These are phyloP conservation scores for Barnettozyma populi DNA, from an alignment of 805 yeast species.

Conservation along the genomic window DNA sequence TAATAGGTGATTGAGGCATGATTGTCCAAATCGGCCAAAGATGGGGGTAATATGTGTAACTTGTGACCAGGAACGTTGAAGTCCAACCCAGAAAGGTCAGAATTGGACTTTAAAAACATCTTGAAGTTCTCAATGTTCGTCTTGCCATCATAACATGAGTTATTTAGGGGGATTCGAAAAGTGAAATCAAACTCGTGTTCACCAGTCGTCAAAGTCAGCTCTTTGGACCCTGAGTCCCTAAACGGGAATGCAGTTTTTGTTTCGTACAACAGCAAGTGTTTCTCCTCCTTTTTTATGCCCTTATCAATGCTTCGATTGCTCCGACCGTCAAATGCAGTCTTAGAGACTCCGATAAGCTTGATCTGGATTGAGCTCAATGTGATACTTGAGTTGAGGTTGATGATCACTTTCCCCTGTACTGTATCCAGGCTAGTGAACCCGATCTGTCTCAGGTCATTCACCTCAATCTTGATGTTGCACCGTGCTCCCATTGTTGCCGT, in stretches of 20 bases:
- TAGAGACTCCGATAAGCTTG: conserved; percentile 44
- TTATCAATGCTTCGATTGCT: not conserved
- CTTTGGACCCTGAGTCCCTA: conserved; percentile 36
- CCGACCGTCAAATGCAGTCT: conserved; percentile 29
- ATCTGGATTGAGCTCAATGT: conserved; percentile 41
- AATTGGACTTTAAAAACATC: not conserved
- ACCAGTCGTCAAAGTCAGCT: conserved; percentile 45
- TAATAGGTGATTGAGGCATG: conserved; percentile 31
- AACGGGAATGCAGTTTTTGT: conserved; percentile 45
- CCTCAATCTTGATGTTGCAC: conserved; percentile 8
- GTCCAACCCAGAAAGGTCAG: not conserved
- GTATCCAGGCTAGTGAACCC: conserved; percentile 41
- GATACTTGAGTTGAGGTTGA: conserved; percentile 35
- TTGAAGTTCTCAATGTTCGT: conserved; percentile 20
- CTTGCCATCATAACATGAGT: conserved; percentile 44
- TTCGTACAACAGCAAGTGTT: conserved; percentile 41
- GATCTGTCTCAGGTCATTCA: conserved; percentile 2
- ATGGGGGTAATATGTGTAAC: conserved; percentile 19
- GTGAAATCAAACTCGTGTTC: conserved; percentile 42
- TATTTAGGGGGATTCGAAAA: conserved; percentile 17
- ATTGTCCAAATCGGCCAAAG: conserved; percentile 1
- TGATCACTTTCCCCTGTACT: conserved; percentile 35
- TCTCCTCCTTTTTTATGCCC: conserved; percentile 7
- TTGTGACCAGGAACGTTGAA: conserved; percentile 11
- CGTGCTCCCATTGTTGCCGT: not conserved